A percentile compares a stretch with the other conserved stretches of the same genome.
phyloP scores from a whole-genome alignment of 768 basidiomycete genomes.

The Mycena galericulata region DNA sequence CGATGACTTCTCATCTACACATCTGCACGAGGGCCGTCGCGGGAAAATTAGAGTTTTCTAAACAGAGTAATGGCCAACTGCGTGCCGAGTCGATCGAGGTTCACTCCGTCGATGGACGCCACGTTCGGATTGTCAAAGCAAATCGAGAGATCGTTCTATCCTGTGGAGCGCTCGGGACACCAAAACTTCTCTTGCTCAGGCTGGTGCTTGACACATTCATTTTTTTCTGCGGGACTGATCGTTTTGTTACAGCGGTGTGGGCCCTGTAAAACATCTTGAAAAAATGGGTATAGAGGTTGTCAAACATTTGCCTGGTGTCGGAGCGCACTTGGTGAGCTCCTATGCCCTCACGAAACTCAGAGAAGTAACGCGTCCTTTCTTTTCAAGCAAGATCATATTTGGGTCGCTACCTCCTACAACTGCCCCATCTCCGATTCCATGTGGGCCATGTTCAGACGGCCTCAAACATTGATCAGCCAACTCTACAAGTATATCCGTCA shows the following conservation, averaged over 20 bases:
- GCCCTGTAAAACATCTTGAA: constrained; percentile 16
- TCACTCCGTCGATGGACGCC: background rate
- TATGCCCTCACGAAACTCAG: background rate
- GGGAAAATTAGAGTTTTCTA: background rate
- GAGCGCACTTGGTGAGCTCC: constrained; percentile 14
- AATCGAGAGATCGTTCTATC: constrained; percentile 13
- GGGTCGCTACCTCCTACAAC: constrained; percentile 1
- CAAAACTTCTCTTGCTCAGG: constrained; percentile 21
- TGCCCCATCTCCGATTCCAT: constrained; percentile 20
- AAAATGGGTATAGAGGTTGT: constrained; percentile 16
- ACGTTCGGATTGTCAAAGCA: background rate
- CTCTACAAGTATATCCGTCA: constrained; percentile 6
- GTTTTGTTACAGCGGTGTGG: constrained; percentile 7
- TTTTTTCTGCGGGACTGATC: background rate
- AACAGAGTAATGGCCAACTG: background rate
- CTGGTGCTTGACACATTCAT: background rate
- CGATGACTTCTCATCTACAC: background rate
- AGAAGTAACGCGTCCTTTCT: background rate
- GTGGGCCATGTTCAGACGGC: constrained; percentile 15
- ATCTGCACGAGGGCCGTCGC: constrained; percentile 18
- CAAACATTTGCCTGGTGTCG: constrained; percentile 2
- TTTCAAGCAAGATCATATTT: constrained; percentile 20
- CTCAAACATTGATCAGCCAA: constrained; percentile 1
- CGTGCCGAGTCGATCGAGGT: constrained; percentile 6
- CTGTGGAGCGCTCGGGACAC: constrained; percentile 14